These are phyloP conservation scores for Conticribra weissflogii DNA, from an alignment of 108 stramenopile genomes.

Conservation along the genomic window DNA sequence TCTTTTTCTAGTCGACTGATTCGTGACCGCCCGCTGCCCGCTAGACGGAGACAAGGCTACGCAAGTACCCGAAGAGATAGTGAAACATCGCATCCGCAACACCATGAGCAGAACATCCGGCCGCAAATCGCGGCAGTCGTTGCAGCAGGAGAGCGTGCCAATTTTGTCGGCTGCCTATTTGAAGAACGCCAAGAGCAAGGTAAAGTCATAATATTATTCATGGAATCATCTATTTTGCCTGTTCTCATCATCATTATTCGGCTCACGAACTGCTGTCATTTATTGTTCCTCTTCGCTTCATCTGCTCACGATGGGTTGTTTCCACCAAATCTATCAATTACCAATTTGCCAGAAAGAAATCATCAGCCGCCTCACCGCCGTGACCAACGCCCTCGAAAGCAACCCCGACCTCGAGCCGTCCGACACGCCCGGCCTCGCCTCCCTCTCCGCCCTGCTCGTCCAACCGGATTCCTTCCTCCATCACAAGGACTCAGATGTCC, in stretches of 20 bases:
- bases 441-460: slow-evolving; percentile 53
- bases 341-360: slow-evolving; percentile 12
- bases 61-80: too few relatives aligned
- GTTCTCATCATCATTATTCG: background rate
- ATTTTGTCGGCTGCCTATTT: background rate
- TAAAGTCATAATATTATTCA: background rate
- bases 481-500: slow-evolving; percentile 75
- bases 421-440: slow-evolving; percentile 62
- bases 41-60: too few relatives aligned
- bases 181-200: background rate
- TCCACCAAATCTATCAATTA: too few relatives aligned
- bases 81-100: too few relatives aligned
- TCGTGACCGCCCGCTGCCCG: too few relatives aligned
- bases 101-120: too few relatives aligned
- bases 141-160: background rate
- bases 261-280: background rate
- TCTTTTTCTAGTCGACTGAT: too few relatives aligned
- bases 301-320: background rate
- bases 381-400: slow-evolving; percentile 17
- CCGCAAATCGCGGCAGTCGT: background rate
- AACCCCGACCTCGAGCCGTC: slow-evolving; percentile 6
- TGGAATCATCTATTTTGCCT: background rate
- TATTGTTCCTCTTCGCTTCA: background rate
- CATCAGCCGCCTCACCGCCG: slow-evolving; percentile 11
- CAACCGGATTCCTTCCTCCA: slow-evolving; percentile 37